Conservation (phyloP, 768 basidiomycete species). For the Strobilomyces dryophilus region DNA sequence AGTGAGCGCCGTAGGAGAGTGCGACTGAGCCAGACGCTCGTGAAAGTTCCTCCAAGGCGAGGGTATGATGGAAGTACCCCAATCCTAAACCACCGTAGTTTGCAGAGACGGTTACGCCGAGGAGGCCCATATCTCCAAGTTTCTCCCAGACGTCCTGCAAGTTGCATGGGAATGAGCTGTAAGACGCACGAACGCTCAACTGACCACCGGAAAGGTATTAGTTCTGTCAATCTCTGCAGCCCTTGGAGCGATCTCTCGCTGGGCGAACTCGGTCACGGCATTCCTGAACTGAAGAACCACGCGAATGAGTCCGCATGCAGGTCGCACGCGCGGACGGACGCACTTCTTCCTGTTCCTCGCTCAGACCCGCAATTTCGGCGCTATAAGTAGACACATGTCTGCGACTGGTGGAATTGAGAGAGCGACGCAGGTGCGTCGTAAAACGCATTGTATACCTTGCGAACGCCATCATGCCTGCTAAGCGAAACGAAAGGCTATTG, state of each 20-base stretch:
- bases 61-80: slow-evolving; percentile 83
- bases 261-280: slow-evolving; percentile 74
- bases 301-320: neutral
- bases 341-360: slow-evolving; percentile 78
- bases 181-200: slow-evolving; percentile 15
- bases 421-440: neutral
- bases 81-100: slow-evolving; percentile 79
- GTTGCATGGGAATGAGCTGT: slow-evolving; percentile 8
- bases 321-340: slow-evolving; percentile 11
- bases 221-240: slow-evolving; percentile 84
- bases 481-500: neutral
- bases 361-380: slow-evolving; percentile 67
- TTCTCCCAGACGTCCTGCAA: slow-evolving; percentile 81
- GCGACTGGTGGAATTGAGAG: neutral
- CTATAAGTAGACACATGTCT: slow-evolving; percentile 58
- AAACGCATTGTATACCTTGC: slow-evolving; percentile 10
- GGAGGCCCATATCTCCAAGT: slow-evolving; percentile 87
- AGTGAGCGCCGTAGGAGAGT: slow-evolving; percentile 89
- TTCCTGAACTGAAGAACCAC: slow-evolving; percentile 61
- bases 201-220: slow-evolving; percentile 75
- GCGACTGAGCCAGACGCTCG: slow-evolving; percentile 89
- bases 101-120: slow-evolving; percentile 80
- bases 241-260: slow-evolving; percentile 79
- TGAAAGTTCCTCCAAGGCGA: slow-evolving; percentile 95
- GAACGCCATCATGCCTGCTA: slow-evolving; percentile 9